Conservation (phyloP, 2,329 filamentous ascomycete species). For the Metarhizium sp. region DNA sequence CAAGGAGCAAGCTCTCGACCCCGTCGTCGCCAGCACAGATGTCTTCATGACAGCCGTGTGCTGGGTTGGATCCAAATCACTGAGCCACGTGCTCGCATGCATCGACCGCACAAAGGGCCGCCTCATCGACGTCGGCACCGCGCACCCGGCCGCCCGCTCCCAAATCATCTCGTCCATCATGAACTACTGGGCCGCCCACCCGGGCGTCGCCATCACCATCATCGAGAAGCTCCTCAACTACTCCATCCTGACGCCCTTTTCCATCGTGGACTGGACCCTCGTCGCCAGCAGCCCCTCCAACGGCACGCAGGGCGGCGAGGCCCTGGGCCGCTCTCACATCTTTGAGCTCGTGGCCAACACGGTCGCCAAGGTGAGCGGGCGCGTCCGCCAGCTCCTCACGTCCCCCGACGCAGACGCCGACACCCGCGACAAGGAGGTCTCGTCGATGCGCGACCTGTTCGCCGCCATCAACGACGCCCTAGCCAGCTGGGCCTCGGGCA, state of each 20-base stretch:
- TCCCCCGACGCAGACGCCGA: slow-evolving; percentile 54
- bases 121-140: slow-evolving; percentile 67
- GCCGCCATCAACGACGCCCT: slow-evolving; percentile 71
- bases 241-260: slow-evolving; percentile 77
- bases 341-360: slow-evolving; percentile 89
- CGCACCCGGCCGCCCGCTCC: slow-evolving; percentile 64
- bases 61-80: slow-evolving; percentile 87
- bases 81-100: slow-evolving; percentile 90
- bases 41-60: slow-evolving; percentile 91
- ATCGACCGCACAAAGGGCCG: slow-evolving; percentile 92
- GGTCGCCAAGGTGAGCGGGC: slow-evolving; percentile 79
- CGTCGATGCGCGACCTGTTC: slow-evolving; percentile 72
- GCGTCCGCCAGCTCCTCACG: slow-evolving; percentile 69
- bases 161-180: slow-evolving; percentile 90
- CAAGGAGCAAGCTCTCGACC: slow-evolving; percentile 60
- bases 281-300: slow-evolving; percentile 42
- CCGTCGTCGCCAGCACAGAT: slow-evolving; percentile 79
- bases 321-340: slow-evolving; percentile 64
- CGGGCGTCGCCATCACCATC: slow-evolving; percentile 84
- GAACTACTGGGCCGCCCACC: slow-evolving; percentile 87
- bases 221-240: slow-evolving; percentile 97
- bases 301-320: slow-evolving; percentile 46
- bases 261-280: slow-evolving; percentile 86
- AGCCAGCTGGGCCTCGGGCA: slow-evolving; percentile 60
- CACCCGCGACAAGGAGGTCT: slow-evolving; percentile 58